Evolutionary conservation across 2,329 filamentous ascomycete species (phyloP), one percentile per base, ranked within the genome.

Genomic region (Talaromyces pinophilus): DNA sequence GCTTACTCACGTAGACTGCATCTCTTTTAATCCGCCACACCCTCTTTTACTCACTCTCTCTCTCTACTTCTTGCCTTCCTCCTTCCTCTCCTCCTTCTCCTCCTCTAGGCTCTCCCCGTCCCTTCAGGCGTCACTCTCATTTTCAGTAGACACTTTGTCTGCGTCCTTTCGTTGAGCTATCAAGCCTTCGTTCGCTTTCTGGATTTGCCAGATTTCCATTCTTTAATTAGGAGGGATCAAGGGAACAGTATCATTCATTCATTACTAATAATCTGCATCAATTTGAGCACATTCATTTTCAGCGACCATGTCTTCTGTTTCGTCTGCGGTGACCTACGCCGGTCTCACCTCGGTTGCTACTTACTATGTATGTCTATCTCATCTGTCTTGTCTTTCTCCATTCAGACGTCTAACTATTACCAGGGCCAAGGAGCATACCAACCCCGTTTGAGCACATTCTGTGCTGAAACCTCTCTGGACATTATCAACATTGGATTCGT

Each of bases 401-500:
- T 38, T 15, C 35, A 38, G 35, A 13, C 11, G 4, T 38, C 87
- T 54, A 52, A 87, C 75, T 86, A 82, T 78, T 22, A 42, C 22
- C 28, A 83, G 81, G 85, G 86, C 59, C 84, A 87, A 79, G 85
- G 85, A 67, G 67, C 73, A 15, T 64, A 77, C 64, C 85, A 87
- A 69, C 73, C 77, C 25, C 77, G 81, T 19, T 78, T 87, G 25
- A 74, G 78, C 42, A 77, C 83, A 60, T 83, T 84, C 69, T 88
- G 86, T 74, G 71, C 79, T 44, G 82, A 86, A 63, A 75, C 80
- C 0, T 80, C 78, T 38, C 73, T 85, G 66, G 85, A 87, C 68
- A 83, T 87, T 59, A 84, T 88, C 72, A 84, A 83, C 67, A 74
- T 87, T 67, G 84, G 77, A 3, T 88, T 87, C 70, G 78, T 88